phyloP scores from a whole-genome alignment of 148 eudicot genomes.

The Diospyros kaki region DNA sequence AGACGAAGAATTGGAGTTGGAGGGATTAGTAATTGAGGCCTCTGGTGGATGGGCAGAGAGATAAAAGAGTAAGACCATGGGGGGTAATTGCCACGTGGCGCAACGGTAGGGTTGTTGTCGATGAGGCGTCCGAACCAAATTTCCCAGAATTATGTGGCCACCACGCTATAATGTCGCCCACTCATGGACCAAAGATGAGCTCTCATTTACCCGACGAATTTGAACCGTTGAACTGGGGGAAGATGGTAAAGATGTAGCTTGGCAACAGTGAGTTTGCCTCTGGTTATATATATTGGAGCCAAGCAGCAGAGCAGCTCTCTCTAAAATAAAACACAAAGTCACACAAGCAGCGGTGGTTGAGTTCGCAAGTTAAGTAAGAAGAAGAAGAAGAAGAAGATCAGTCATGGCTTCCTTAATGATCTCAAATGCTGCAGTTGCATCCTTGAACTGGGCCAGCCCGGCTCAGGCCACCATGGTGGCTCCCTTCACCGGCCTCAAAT shows the following conservation, averaged over 20 bases:
- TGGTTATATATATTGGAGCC: conserved; percentile 9
- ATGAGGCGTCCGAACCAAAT: conserved; percentile 1
- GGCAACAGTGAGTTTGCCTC: neutral
- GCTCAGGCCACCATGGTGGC: conserved; percentile 46
- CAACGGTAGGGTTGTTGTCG: neutral
- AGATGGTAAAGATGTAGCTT: neutral
- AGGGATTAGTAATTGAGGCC: no score
- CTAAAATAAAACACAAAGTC: no score
- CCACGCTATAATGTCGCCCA: neutral
- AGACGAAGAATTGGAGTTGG: no score
- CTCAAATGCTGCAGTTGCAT: conserved; percentile 29
- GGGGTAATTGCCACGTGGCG: conserved; percentile 19
- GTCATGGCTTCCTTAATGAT: conserved; percentile 26
- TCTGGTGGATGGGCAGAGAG: no score
- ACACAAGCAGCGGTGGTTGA: neutral
- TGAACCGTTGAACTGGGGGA: conserved; percentile 12
- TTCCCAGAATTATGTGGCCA: conserved; percentile 13
- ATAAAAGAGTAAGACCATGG: no score
- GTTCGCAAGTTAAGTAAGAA: no score
- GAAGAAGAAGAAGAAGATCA: neutral
- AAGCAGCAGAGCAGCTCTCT: neutral
- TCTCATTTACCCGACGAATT: conserved; percentile 2
- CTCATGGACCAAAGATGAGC: neutral
- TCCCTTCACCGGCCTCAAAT: conserved; percentile 47
- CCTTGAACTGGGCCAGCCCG: conserved; percentile 28